Conservation (phyloP, 108 stramenopile genomes). For the Poteriospumella lacustris region DNA sequence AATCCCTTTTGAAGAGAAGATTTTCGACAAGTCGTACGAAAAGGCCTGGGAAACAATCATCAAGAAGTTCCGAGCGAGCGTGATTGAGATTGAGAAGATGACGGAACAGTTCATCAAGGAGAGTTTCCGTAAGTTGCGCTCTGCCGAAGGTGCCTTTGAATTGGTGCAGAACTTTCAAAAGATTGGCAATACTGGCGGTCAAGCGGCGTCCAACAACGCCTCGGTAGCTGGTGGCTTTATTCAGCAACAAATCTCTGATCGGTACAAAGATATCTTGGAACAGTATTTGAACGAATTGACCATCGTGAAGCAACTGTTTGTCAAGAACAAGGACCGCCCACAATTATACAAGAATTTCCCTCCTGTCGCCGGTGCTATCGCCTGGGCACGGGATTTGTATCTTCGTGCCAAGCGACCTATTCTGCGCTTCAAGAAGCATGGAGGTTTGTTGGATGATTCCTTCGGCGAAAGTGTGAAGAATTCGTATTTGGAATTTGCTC, state of each 20-base stretch:
- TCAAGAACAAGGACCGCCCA: constrained; percentile 40
- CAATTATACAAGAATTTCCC: constrained; percentile 62
- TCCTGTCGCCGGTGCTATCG: constrained; percentile 63
- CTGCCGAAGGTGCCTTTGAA: constrained; percentile 66
- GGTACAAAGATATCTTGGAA: constrained; percentile 60
- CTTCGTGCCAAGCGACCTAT: constrained; percentile 61
- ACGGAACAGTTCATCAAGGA: constrained; percentile 59
- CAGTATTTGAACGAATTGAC: constrained; percentile 64
- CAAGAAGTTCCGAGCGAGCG: constrained; percentile 51
- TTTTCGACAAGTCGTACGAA: constrained; percentile 56
- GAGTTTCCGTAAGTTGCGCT: constrained; percentile 61
- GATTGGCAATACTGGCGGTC: constrained; percentile 46
- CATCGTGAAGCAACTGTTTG: constrained; percentile 40
- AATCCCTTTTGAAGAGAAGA: constrained; percentile 36
- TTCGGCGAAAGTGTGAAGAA: constrained; percentile 58
- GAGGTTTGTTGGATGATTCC: constrained; percentile 51
- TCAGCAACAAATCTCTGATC: constrained; percentile 54
- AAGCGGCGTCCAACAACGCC: constrained; percentile 16
- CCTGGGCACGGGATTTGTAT: constrained; percentile 65
- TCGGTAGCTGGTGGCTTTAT: constrained; percentile 27
- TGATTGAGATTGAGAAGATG: constrained; percentile 61
- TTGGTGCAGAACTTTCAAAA: constrained; percentile 64
- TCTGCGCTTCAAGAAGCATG: constrained; percentile 60
- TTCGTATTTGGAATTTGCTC: constrained; percentile 59
- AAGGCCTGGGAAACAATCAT: constrained; percentile 58